A percentile compares a stretch with the other conserved stretches of the same genome.
Conservation (phyloP, 768 basidiomycete species). For the Russula emetica region DNA sequence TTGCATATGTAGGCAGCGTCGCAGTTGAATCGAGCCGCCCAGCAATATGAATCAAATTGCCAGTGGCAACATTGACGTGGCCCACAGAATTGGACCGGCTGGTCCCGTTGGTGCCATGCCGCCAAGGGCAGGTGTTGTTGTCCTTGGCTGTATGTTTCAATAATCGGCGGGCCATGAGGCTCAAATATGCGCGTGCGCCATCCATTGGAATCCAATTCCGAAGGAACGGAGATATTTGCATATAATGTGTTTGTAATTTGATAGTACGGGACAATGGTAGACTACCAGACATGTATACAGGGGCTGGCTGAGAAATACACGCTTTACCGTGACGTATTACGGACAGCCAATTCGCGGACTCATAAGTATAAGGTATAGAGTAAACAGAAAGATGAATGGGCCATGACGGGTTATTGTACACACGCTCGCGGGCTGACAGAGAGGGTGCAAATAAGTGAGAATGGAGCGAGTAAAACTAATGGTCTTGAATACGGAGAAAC, state of each 20-base stretch:
- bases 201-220: not conserved
- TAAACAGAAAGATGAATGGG: not conserved
- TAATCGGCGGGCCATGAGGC: not conserved
- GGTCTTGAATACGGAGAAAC: not conserved
- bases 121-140: not conserved
- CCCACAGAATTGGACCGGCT: not conserved
- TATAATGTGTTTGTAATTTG: slow-evolving; percentile 6
- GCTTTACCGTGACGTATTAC: not conserved
- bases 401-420: slow-evolving; percentile 16
- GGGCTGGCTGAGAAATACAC: slow-evolving; percentile 4
- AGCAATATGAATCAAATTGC: not conserved
- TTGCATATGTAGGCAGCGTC: not conserved
- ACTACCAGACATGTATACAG: slow-evolving; percentile 15
- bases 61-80: not conserved
- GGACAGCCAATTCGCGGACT: not conserved
- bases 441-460: slow-evolving; percentile 7
- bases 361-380: slow-evolving; percentile 26
- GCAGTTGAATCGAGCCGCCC: not conserved
- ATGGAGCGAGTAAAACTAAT: slow-evolving; percentile 6
- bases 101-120: not conserved
- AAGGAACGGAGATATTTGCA: not conserved
- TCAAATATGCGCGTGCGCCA: not conserved
- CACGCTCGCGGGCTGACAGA: slow-evolving; percentile 4
- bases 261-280: not conserved
- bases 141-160: not conserved